phyloP scores from a whole-genome alignment of 345 rosid genomes.

The Bretschneidera sinensis region DNA sequence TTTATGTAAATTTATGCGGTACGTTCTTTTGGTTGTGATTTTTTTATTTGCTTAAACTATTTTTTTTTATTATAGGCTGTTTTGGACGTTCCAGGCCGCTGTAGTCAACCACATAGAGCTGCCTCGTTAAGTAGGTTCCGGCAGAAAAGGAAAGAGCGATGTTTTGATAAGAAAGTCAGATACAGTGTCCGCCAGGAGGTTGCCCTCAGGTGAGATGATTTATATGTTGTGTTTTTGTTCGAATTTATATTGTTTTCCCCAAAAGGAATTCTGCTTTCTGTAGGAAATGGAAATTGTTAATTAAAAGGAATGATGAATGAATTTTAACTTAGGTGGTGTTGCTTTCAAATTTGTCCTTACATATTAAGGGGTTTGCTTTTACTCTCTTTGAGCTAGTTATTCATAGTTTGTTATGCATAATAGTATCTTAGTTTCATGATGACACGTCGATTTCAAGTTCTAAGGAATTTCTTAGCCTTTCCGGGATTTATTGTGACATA shows the following conservation, averaged over 20 bases:
- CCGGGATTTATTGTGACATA: no score
- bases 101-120: conserved; percentile 77
- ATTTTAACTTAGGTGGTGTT: no score
- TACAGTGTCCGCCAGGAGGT: conserved; percentile 97
- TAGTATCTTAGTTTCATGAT: neutral
- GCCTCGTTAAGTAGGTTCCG: conserved; percentile 85
- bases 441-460: no score
- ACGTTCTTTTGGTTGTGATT: conserved; percentile 5
- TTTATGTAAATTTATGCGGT: neutral
- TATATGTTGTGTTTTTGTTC: neutral
- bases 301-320: neutral
- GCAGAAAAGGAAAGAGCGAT: conserved; percentile 88
- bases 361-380: no score
- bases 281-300: no score
- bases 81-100: conserved; percentile 54
- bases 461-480: no score
- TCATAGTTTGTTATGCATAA: neutral
- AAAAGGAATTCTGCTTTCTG: no score
- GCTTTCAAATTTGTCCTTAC: no score
- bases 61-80: conserved; percentile 34
- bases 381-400: neutral
- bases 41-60: neutral
- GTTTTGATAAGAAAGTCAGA: conserved; percentile 93
- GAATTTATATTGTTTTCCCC: neutral
- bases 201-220: conserved; percentile 63